Base-by-base conservation (phyloP, 1,284 basidiomycete genomes). In the Cutaneotrichosporon sp. region DNA sequence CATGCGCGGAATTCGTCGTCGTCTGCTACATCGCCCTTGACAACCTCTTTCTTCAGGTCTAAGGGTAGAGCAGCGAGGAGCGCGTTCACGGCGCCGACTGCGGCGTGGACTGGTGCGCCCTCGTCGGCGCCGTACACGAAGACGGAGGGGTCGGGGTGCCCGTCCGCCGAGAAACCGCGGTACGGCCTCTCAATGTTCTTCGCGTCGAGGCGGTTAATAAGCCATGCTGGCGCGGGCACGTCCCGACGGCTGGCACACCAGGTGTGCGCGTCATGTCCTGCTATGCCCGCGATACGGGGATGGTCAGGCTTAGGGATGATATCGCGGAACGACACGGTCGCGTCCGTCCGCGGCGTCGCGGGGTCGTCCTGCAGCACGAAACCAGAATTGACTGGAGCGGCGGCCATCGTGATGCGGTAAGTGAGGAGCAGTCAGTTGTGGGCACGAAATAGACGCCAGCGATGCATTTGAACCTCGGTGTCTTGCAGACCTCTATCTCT, bases 1-100 rank as follows among this genome's bases (percentile, higher is more conserved):
- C 71, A 72, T 13, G 64, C 58, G 26, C 70, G 49, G 45, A 72
- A 67, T 49, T 64, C 65, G 51, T 69, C 66, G 42, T 69, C 65
- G 23, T 58, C 52, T 45, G 58, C 59, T 8, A 71, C 66, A 30
- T 67, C 64, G 14, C 66, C 65, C 22, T 56, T 60, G 45, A 62
- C 45, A 3, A 61, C 60, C 23, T 47, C 58, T 36, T 56, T 49
- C 42, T 47, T 55, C 38, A 64, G 49, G 20, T 66, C 56, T 17
- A 56, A 47, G 15, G 56, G 26, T 4, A 73, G 36, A 0, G 23
- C 45, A 0, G 49, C 52, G 9, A 70, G 49, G 8, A 73, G 59
- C 22, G 13, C 48, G 14, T 66, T 45, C 8, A 62, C 65, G 1
- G 68, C 67, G n/a, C 54, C 51, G 3, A 61, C 59, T 13, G 69